Evolutionary conservation across 345 rosid species (phyloP), one percentile per base, ranked within the genome.

Genomic region (Turnera subulata): DNA sequence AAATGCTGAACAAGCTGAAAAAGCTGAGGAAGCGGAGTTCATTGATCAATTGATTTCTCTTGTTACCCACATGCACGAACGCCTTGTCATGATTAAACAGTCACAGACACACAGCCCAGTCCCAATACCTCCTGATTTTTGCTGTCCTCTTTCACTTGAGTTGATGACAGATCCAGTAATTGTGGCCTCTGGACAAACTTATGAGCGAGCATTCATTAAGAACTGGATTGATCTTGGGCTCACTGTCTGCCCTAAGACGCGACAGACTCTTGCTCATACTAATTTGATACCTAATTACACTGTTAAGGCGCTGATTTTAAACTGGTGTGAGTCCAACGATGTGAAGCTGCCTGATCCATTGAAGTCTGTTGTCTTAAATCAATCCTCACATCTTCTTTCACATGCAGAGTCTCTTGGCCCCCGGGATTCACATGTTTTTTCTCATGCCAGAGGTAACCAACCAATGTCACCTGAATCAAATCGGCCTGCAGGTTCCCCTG

Each of bases 161-260:
- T 80, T 94, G 74, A 94, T 94, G 99, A 83, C 88, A 20, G 96
- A 90, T 80, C 99, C 97, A 25, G 97, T 94, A 53, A 90, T 94
- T 66, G 93, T 88, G 38, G 83, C 92, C 58, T 84, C 96, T 37
- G 97, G 99, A 56, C 93, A 94, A 76, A 94, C 99, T 26, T 94
- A 90, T 46, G 99, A 94, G 67, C 76, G 81, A 58, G 93, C 83
- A 6, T 90, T 84, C 71, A 90, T 94, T 62, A 88, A 84, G 79
- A 80, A 76, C 58, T 90, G 99, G 97, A 85, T 90, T 70, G 95
- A 85, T 51, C 85, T 85, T 63, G 97, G 97, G 19, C 87, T 94
- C 35, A 82, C 83, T 23, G 93, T 94, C 11, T 94, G 99, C 69
- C 97, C 99, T 47, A 94, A 94, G 85, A 90, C 99, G 52, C 79